Percentiles rank a stretch among this genome's conserved stretches.
Evolutionary conservation across 768 basidiomycete genomes (phyloP).

Genomic region (Russula abietina): DNA sequence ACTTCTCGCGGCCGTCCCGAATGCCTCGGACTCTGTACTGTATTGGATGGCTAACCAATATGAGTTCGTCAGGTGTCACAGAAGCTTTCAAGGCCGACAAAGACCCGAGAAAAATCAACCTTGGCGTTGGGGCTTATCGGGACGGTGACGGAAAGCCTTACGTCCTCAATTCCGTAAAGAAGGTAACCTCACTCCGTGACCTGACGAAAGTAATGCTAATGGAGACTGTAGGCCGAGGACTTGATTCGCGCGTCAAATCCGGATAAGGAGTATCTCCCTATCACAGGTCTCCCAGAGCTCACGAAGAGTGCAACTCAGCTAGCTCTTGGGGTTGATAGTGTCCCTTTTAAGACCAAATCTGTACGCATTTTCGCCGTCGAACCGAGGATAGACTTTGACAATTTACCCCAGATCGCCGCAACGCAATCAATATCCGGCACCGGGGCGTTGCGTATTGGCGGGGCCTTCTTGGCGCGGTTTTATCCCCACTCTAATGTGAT

Average conservation of each 20-base stretch:
- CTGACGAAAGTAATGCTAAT: conserved; percentile 4
- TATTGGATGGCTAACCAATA: background rate
- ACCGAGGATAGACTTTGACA: background rate
- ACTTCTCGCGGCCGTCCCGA: conserved; percentile 1
- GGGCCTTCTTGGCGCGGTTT: conserved; percentile 83
- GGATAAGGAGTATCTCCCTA: conserved; percentile 97
- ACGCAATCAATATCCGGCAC: conserved; percentile 98
- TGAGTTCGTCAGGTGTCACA: conserved; percentile 56
- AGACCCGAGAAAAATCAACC: conserved; percentile 88
- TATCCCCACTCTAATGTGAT: conserved; percentile 83
- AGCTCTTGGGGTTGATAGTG: conserved; percentile 82
- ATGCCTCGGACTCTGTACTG: background rate
- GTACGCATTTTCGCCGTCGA: conserved; percentile 38
- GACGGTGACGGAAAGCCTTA: conserved; percentile 95
- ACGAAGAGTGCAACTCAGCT: conserved; percentile 82
- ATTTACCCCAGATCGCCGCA: conserved; percentile 55
- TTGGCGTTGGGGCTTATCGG: conserved; percentile 95
- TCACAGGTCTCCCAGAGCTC: conserved; percentile 84
- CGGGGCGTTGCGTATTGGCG: conserved; percentile 93
- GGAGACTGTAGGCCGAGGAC: conserved; percentile 61
- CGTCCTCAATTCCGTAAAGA: conserved; percentile 81
- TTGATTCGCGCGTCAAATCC: conserved; percentile 53
- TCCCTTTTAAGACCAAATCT: conserved; percentile 61
- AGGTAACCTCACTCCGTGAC: conserved; percentile 41
- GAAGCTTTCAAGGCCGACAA: conserved; percentile 97